A percentile compares a stretch with the other conserved stretches of the same genome.
Evolutionary conservation across 495 filamentous ascomycete genomes (phyloP).

Genomic region (Xylaria bambusicola): DNA sequence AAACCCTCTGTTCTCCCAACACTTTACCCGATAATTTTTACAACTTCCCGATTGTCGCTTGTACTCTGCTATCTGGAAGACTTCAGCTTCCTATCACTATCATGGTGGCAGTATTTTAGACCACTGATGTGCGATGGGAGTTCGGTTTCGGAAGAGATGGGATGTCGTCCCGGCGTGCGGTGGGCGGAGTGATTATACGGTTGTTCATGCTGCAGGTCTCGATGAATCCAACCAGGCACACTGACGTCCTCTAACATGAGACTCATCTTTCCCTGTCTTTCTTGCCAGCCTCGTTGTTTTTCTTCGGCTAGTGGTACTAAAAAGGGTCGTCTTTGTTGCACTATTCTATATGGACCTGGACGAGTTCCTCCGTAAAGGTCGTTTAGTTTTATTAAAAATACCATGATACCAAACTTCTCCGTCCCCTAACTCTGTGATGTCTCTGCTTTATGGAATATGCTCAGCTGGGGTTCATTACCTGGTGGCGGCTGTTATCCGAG

Average conservation of each 20-base stretch:
- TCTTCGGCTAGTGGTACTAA: slow-evolving; percentile 21
- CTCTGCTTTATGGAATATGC: background rate
- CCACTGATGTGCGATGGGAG: slow-evolving; percentile 28
- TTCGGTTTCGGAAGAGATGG: slow-evolving; percentile 24
- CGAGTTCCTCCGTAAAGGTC: slow-evolving; percentile 26
- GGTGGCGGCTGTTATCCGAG: too few relatives aligned
- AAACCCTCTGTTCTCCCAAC: slow-evolving; percentile 22
- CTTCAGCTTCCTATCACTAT: slow-evolving; percentile 32
- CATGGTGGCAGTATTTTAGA: slow-evolving; percentile 29
- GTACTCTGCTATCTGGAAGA: slow-evolving; percentile 28
- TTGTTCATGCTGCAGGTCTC: slow-evolving; percentile 9
- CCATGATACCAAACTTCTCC: slow-evolving; percentile 17
- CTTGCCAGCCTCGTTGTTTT: slow-evolving; percentile 9
- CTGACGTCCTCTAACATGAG: slow-evolving; percentile 8
- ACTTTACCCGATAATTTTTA: slow-evolving; percentile 36
- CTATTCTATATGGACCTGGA: slow-evolving; percentile 24
- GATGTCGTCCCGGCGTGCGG: slow-evolving; percentile 18
- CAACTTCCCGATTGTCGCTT: slow-evolving; percentile 27
- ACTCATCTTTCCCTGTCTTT: slow-evolving; percentile 14
- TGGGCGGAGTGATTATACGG: slow-evolving; percentile 13
- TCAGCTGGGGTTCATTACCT: too few relatives aligned
- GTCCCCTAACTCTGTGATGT: background rate
- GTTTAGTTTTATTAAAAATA: slow-evolving; percentile 29
- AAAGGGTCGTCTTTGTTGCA: slow-evolving; percentile 24
- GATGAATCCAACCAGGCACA: slow-evolving; percentile 6